Conservation (phyloP, 129 eudicot genomes). For the Flaveria bidentis region DNA sequence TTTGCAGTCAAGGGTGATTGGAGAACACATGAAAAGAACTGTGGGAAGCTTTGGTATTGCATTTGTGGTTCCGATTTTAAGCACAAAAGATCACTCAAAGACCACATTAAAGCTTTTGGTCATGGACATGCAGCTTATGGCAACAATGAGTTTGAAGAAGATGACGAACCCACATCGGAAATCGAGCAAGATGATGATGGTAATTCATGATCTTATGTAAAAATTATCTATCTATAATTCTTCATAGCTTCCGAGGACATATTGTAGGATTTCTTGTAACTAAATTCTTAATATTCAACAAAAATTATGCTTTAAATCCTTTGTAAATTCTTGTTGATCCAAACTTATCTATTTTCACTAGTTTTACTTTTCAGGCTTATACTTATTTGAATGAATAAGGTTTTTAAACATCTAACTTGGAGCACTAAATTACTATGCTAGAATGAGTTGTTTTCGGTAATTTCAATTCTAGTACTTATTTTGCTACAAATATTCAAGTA, state of each 20-base stretch:
- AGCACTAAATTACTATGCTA: background rate
- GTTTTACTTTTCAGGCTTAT: conserved; percentile 7
- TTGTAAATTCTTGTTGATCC: conserved; percentile 24
- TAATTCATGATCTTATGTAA: conserved; percentile 31
- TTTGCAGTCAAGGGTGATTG: conserved; percentile 75
- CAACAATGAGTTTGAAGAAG: conserved; percentile 49
- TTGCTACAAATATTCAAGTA: background rate
- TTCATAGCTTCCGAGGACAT: conserved; percentile 10
- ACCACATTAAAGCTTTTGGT: conserved; percentile 67
- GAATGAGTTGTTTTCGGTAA: background rate
- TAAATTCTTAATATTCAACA: conserved; percentile 26
- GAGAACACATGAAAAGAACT: conserved; percentile 84
- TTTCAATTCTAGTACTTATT: background rate
- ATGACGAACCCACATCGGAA: conserved; percentile 66
- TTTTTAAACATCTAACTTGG: background rate
- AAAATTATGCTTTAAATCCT: conserved; percentile 22
- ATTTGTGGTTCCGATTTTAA: conserved; percentile 75
- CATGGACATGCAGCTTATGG: conserved; percentile 65
- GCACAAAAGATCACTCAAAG: conserved; percentile 74
- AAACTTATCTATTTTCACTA: conserved; percentile 17
- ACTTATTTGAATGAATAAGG: background rate
- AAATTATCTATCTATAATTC: conserved; percentile 9
- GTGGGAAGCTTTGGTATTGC: conserved; percentile 82
- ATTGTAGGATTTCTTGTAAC: conserved; percentile 26
- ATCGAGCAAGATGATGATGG: conserved; percentile 66